Conservation (phyloP, 148 eudicot genomes). For the Dianthus caryophyllus region DNA sequence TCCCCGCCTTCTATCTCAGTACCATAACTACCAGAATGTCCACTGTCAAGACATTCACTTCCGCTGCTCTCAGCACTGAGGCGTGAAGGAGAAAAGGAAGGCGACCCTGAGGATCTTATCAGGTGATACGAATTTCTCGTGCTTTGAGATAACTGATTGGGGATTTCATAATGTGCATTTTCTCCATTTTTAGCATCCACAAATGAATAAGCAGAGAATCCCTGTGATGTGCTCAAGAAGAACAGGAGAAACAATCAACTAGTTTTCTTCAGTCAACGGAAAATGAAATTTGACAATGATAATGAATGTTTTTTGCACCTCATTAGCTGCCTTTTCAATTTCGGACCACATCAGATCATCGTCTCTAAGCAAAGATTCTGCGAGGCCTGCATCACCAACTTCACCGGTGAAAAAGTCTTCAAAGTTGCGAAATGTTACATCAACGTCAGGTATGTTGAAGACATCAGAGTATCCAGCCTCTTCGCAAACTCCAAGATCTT, state of each 20-base stretch:
- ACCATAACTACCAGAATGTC: constrained; percentile 24
- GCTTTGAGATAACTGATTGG: constrained; percentile 14
- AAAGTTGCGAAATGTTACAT: constrained; percentile 59
- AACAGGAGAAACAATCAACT: neutral
- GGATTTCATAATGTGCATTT: constrained; percentile 11
- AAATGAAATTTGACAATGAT: neutral
- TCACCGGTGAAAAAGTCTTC: constrained; percentile 57
- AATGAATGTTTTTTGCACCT: constrained; percentile 12
- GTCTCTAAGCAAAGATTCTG: constrained; percentile 33
- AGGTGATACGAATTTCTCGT: constrained; percentile 15
- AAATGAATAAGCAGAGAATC: constrained; percentile 26
- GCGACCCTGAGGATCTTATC: constrained; percentile 27
- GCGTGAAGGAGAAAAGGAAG: constrained; percentile 35
- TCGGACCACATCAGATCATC: constrained; percentile 21
- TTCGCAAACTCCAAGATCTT: constrained; percentile 70
- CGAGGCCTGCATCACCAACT: constrained; percentile 40
- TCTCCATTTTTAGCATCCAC: constrained; percentile 5
- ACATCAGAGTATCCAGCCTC: constrained; percentile 45
- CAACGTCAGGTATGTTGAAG: constrained; percentile 63
- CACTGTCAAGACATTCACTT: constrained; percentile 31
- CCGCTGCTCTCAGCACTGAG: constrained; percentile 37
- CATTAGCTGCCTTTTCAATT: constrained; percentile 21
- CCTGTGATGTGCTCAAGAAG: constrained; percentile 27
- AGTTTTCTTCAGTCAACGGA: neutral
- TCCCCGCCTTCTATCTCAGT: constrained; percentile 19